Percentiles rank a stretch among this genome's conserved stretches.
Evolutionary conservation across 148 eudicot species (phyloP).

Genomic region (Amaranthus hypochondriacus): DNA sequence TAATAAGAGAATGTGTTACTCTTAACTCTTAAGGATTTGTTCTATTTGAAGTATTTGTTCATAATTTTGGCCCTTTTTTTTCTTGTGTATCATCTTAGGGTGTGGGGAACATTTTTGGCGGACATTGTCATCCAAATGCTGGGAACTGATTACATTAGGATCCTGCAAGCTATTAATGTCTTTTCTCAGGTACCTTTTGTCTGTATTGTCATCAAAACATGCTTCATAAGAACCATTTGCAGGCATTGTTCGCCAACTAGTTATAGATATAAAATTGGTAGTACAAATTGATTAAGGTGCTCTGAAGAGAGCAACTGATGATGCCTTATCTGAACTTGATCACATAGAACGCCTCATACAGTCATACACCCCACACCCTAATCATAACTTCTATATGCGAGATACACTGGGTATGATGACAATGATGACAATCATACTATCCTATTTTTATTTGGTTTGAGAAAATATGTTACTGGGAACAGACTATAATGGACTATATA

Average conservation of each 20-base stretch:
- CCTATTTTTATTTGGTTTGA: background rate
- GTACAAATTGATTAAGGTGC: too few species aligned
- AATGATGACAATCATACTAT: background rate
- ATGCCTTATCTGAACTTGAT: background rate
- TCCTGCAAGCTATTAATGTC: slow-evolving; percentile 81
- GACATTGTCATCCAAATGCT: slow-evolving; percentile 91
- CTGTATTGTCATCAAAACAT: background rate
- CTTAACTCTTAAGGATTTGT: background rate
- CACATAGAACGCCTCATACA: too few species aligned
- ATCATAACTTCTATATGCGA: too few species aligned
- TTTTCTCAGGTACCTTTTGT: slow-evolving; percentile 72
- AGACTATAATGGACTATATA: too few species aligned
- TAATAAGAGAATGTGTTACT: background rate
- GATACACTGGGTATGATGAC: too few species aligned
- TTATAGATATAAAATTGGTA: too few species aligned
- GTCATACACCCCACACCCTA: too few species aligned
- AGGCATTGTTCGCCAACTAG: background rate
- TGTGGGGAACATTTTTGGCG: slow-evolving; percentile 92
- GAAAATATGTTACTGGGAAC: background rate
- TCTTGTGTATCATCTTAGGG: slow-evolving; percentile 35
- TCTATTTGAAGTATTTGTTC: background rate
- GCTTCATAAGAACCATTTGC: background rate
- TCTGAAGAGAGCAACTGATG: background rate
- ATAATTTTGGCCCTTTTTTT: background rate
- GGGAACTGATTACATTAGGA: slow-evolving; percentile 96